Percentiles rank a stretch among this genome's conserved stretches.
Evolutionary conservation across 768 basidiomycete species (phyloP).

Genomic region (Trametes maxima): DNA sequence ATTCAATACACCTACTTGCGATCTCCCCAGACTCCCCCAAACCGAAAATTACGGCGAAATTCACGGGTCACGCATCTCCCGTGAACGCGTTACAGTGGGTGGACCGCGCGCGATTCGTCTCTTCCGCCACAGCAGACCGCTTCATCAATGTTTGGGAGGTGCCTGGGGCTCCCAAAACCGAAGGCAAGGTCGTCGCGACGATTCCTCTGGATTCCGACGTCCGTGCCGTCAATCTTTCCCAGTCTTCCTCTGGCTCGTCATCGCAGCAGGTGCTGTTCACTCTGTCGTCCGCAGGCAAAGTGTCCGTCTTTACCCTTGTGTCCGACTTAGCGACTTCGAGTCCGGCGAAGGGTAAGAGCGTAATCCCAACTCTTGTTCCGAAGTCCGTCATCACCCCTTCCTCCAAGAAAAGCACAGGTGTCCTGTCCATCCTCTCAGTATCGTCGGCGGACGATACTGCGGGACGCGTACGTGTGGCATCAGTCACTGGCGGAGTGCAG

Average conservation of each 20-base stretch:
- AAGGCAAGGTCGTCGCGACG: slow-evolving; percentile 60
- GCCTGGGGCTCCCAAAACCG: slow-evolving; percentile 40
- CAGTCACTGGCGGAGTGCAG: slow-evolving; percentile 55
- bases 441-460: slow-evolving; percentile 45
- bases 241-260: slow-evolving; percentile 26
- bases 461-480: slow-evolving; percentile 53
- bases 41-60: slow-evolving; percentile 49
- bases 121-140: slow-evolving; percentile 64
- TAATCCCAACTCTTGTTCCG: slow-evolving; percentile 53
- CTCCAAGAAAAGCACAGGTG: slow-evolving; percentile 40
- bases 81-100: slow-evolving; percentile 55
- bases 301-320: slow-evolving; percentile 59
- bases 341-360: slow-evolving; percentile 45
- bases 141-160: slow-evolving; percentile 65
- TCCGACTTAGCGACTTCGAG: slow-evolving; percentile 43
- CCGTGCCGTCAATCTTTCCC: slow-evolving; percentile 40
- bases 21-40: slow-evolving; percentile 38
- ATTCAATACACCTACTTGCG: slow-evolving; percentile 58
- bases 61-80: slow-evolving; percentile 68
- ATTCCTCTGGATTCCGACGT: slow-evolving; percentile 67
- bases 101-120: slow-evolving; percentile 52
- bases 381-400: slow-evolving; percentile 49
- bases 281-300: slow-evolving; percentile 59
- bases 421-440: slow-evolving; percentile 47
- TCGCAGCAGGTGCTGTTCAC: slow-evolving; percentile 47